Evolutionary conservation across 228 moss, liverwort and hornwort genomes (phyloP).

Genomic region (Sphagnum fallax): DNA sequence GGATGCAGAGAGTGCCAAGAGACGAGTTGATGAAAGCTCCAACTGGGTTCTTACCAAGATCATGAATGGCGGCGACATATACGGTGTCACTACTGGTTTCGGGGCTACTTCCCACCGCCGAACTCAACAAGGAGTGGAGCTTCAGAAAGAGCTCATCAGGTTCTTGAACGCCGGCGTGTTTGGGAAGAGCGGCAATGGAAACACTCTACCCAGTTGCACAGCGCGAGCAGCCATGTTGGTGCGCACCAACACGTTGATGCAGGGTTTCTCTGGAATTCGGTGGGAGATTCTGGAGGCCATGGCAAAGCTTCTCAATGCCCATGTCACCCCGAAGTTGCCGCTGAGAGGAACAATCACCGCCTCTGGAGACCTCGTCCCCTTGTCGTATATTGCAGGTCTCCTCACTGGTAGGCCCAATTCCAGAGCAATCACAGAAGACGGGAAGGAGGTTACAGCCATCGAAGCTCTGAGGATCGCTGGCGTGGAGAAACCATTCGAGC

Average conservation of each 20-base stretch:
- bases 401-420: slow-evolving; percentile 19
- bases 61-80: slow-evolving; percentile 16
- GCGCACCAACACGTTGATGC: slow-evolving; percentile 24
- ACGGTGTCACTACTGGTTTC: slow-evolving; percentile 27
- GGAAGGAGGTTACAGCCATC: slow-evolving; percentile 6
- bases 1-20: slow-evolving; percentile 17
- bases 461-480: slow-evolving; percentile 21
- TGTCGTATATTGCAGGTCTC: slow-evolving; percentile 19
- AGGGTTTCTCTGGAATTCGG: slow-evolving; percentile 13
- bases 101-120: slow-evolving; percentile 27
- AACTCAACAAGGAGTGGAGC: slow-evolving; percentile 17
- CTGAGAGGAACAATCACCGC: slow-evolving; percentile 20
- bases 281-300: slow-evolving; percentile 1
- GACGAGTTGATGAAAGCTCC: too few relatives aligned
- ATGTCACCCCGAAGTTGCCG: slow-evolving; percentile 18
- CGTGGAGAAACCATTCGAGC: slow-evolving; percentile 19
- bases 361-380: slow-evolving; percentile 23
- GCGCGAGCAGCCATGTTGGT: slow-evolving; percentile 27
- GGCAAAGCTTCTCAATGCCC: background rate
- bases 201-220: slow-evolving; percentile 6
- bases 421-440: slow-evolving; percentile 7
- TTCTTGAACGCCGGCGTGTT: slow-evolving; percentile 21
- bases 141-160: slow-evolving; percentile 26
- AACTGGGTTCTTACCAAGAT: slow-evolving; percentile 23
- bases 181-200: slow-evolving; percentile 1